phyloP scores from a whole-genome alignment of 1,139 yeast genomes.

The Protomyces macrosporus region DNA sequence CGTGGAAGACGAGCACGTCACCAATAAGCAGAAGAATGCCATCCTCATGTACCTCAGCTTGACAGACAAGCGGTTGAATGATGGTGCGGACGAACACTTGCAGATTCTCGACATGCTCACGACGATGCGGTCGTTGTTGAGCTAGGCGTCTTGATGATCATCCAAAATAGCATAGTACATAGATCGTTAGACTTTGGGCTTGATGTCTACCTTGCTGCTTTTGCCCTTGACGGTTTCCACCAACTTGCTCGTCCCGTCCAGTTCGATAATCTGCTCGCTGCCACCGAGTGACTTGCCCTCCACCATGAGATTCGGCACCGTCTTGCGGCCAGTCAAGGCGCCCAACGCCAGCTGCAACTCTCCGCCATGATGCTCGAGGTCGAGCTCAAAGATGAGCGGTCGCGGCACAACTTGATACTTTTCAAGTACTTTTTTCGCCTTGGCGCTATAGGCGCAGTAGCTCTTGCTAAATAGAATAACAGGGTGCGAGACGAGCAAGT shows the following conservation, averaged over 20 bases:
- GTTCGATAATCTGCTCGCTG: conserved; percentile 64
- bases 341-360: conserved; percentile 74
- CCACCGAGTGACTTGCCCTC: conserved; percentile 93
- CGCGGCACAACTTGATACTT: conserved; percentile 68
- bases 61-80: conserved; percentile 67
- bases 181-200: neutral
- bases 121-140: conserved; percentile 8
- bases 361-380: conserved; percentile 62
- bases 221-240: conserved; percentile 34
- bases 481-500: conserved; percentile 1
- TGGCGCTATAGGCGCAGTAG: conserved; percentile 58
- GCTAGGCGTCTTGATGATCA: neutral
- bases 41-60: conserved; percentile 64
- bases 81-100: conserved; percentile 87
- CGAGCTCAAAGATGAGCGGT: conserved; percentile 74
- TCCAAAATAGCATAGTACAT: neutral
- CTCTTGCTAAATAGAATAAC: conserved; percentile 19
- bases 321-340: conserved; percentile 78
- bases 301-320: conserved; percentile 90
- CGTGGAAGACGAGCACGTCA: conserved; percentile 53
- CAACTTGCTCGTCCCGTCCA: conserved; percentile 56
- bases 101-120: conserved; percentile 56
- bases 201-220: neutral
- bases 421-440: conserved; percentile 61
- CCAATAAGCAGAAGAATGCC: conserved; percentile 55